Base-by-base conservation (phyloP, 441 rosid species). In the Mallotus japonicus region DNA sequence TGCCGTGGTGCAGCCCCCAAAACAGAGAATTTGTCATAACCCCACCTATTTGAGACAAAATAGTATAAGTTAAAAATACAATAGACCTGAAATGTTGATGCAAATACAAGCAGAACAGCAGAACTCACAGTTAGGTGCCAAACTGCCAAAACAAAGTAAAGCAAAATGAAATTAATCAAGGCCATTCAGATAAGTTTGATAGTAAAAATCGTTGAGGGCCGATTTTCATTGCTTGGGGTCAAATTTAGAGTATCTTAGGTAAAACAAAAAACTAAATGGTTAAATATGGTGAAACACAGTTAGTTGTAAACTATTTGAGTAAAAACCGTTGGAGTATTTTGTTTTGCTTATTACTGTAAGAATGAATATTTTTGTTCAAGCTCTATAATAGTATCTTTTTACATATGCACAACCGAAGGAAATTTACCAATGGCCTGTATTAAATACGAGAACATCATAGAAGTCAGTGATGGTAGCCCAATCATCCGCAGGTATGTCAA, bases 341-440 rank as follows among this genome's bases (percentile, higher is more conserved):
- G 13, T 24, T 19, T 44, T 22, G 56, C 69, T 13, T 5, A 10
- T 46, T 47, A 22, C 14, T 4, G 56, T 47, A 7, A 14, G 40
- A 22, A 22, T 20, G 6, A 14, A n/a, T n/a, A n/a, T n/a, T n/a
- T n/a, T n/a, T n/a, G 53, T 19, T 40, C 54, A 57, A 54, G 55
- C 42, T 56, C 5, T 20, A 44, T 1, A 50, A 10, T 50, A 50
- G 49, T 24, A 46, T 24, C 17, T 24, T 8, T 54, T 12, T 57
- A 42, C 11, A 11, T 62, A 24, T 62, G 58, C 40, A 59, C 49
- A 56, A 22, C 46, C 57, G 60, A 53, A 65, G 34, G 57, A 44
- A 56, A 64, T 62, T 75, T 89, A 95, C 99, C 99, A 92, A 77
- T 95, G 99, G 65, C 98, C 98, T 63, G 97, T 93, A 71, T 93